Base-by-base conservation (phyloP, 805 yeast species). In the Torulaspora delbrueckii region DNA sequence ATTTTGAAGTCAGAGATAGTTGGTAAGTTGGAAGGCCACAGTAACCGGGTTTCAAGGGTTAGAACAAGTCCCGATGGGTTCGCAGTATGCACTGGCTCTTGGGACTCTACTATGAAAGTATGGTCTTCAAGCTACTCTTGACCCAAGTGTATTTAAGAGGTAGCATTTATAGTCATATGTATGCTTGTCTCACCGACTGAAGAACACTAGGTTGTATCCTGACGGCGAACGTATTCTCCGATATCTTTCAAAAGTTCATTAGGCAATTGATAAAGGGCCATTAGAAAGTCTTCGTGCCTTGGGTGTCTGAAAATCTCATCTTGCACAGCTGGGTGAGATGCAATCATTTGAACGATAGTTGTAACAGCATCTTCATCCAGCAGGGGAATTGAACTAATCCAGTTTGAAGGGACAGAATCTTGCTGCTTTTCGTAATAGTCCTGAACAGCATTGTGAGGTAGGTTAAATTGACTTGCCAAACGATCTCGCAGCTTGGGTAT, bases 1-100 rank as follows among this genome's bases (percentile, higher is more conserved):
- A 67, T 77, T 1, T 66, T 89, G 13, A 79, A 77, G 46, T 80
- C 79, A 10, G 80, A 78, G 45, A 67, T 84, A 12, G 77, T 86
- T 5, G 89, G 87, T 0, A 70, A 75, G 14, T 59, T 87, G 42
- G 81, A 79, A 24, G 86, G 85, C 0, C 93, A 86, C 55, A 58
- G 68, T 8, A 79, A 78, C 51, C 72, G 82, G 38, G 75, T 85
- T 8, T 78, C 81, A 41, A 78, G 79, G 54, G 83, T 89, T 2
- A 68, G 72, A 31, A 74, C 82, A 1, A 77, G 89, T 52, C 81
- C 81, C 0, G 86, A 87, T 63, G 96, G 96, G 0, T 59, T 77
- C 18, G 89, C 84, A 0, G 73, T 89, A 8, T 81, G 83, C 45
- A 85, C 96, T 1, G 83, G 86, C 1, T 83, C 91, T 1, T 83